Percentiles rank a stretch among this genome's conserved stretches.
Evolutionary conservation across 495 filamentous ascomycete genomes (phyloP).

Genomic region (Podospora appendiculata): DNA sequence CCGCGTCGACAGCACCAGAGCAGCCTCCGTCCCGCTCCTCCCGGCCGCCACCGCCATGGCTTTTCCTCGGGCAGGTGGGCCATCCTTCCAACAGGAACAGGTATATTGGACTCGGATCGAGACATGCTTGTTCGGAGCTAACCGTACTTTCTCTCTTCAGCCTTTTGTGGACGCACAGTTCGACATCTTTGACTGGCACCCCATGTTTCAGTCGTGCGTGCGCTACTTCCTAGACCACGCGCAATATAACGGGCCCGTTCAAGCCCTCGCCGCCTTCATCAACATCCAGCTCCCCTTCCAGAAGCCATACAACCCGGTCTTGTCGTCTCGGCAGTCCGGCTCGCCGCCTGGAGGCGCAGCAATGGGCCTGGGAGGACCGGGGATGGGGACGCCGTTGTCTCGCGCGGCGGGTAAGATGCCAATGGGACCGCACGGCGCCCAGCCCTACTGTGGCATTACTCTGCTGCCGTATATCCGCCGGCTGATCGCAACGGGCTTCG

Average conservation of each 20-base stretch:
- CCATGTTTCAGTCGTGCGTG: conserved; percentile 84
- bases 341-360: conserved; percentile 11
- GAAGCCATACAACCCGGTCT: conserved; percentile 27
- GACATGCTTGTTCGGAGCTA: neutral
- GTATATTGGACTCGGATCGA: conserved; percentile 9
- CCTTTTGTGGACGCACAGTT: conserved; percentile 42
- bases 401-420: neutral
- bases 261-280: conserved; percentile 84
- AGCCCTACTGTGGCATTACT: conserved; percentile 38
- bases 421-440: neutral
- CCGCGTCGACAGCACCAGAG: too few species aligned
- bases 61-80: conserved; percentile 8
- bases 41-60: conserved; percentile 13
- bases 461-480: conserved; percentile 86
- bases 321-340: conserved; percentile 22
- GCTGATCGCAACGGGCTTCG: conserved; percentile 85
- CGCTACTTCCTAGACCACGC: conserved; percentile 90
- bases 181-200: conserved; percentile 92
- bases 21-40: neutral
- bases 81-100: conserved; percentile 22
- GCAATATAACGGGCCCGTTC: conserved; percentile 73
- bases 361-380: neutral
- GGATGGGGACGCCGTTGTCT: neutral
- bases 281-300: conserved; percentile 78
- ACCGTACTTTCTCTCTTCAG: conserved; percentile 3